Evolutionary conservation across 2,329 filamentous ascomycete genomes (phyloP), one percentile per base, ranked within the genome.

Genomic region (Fusarium sp.): DNA sequence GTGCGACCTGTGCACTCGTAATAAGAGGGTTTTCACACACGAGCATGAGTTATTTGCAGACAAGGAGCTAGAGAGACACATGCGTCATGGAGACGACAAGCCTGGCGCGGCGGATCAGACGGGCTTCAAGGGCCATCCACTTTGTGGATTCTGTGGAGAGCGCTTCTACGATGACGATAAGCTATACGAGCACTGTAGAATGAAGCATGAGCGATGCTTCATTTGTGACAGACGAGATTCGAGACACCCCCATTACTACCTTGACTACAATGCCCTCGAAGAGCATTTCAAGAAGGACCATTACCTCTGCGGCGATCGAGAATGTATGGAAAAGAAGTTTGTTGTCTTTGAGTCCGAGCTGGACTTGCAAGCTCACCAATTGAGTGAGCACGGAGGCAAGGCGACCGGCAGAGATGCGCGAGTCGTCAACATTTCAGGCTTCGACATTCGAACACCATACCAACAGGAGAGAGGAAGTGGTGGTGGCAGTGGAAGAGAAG

Each of bases 1-100:
- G 91, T 97, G 92, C 79, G 93, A 97, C 78, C 84, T 97, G 12
- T 97, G 94, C 80, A 87, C 94, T 8, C 85, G 94, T 63, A 94
- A 97, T 83, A 99, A 99, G 81, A 97, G 97, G 77, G 94, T 97
- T 34, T 99, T 99, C 74, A 97, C 96, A 2, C 96, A 99, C 80
- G 96, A 99, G 80, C 96, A 99, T 77, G 93, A 97, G 67, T 85
- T 99, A 2, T 98, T 97, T 78, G 91, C 92, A 1, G 86, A 89
- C 65, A 87, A 90, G 67, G 93, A 95, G 72, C 84, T 98, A 50
- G 89, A 92, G 71, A 92, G 89, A 74, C 96, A 99, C 78, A 97
- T 98, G 86, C 92, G 89, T 66, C 89, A 91, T 67, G 96, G 96
- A 60, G 96, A 99, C 75, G 93, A 98, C 77, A 91, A 91, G 69